Evolutionary conservation across 345 rosid species (phyloP), one percentile per base, ranked within the genome.

Genomic region (Fremontodendron californicum): DNA sequence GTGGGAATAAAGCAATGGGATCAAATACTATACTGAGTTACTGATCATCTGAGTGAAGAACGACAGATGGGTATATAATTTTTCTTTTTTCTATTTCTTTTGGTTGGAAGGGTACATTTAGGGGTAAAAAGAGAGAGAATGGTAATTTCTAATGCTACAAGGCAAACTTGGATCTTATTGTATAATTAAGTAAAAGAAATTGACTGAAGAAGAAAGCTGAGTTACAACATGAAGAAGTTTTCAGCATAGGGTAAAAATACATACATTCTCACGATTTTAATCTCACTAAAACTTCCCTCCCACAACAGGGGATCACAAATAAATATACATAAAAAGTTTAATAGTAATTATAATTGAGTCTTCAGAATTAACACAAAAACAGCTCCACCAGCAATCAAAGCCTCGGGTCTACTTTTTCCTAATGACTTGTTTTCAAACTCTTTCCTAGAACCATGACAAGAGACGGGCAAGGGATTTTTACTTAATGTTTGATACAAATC

Each of bases 271-370:
- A 46, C 9, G 35, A 6, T 27, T 43, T 43, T 46, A 49, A 70
- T 33, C 69, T 64, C 69, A 35, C 48, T 73, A 35, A 55, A 40
- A 23, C n/a, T n/a, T n/a, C n/a, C 48, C 18, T 37, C 70, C 45
- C 58, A 45, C 43, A 29, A 61, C 25, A 18, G n/a, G 43, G 77
- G 77, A 61, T 45, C 77, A 61, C 54, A 61, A 62, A 71, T 21
- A 63, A 48, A 65, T 75, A 75, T 46, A 75, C 71, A 75, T 48
- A 9, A 9, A 75, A 63, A 23, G 21, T n/a, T n/a, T 52, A 63
- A 43, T 45, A 45, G 39, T 13, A 68, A 48, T 43, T 37, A 18
- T 21, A 33, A 61, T 31, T 3, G n/a, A 10, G 78, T 46, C 57
- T 62, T 33, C 27, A 16, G 6, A 62, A 63, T 51, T 2, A 51